Base-by-base conservation (phyloP, 177 flowering plant genomes). In the Vitis hybrid region DNA sequence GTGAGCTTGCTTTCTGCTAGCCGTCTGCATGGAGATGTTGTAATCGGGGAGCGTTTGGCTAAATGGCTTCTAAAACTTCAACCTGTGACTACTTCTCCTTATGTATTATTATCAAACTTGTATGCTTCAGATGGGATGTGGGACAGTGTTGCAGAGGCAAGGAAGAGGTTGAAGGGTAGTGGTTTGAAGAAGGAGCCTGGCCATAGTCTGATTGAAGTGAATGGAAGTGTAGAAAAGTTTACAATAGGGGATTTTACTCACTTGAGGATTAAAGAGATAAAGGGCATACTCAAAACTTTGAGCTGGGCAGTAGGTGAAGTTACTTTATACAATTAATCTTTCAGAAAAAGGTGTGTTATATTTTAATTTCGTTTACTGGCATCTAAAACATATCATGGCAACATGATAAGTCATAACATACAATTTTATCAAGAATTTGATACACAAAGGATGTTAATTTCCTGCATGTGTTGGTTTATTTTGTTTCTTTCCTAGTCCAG, bases 1-100 rank as follows among this genome's bases (percentile, higher is more conserved):
- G 93, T 92, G 60, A 84, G 92, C 76, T 75, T 92, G 76, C 88
- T 92, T 18, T 87, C 95, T 18, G 87, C 97, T 5, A 85, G 92
- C 71, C 65, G 85, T 61, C 71, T 92, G 71, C 91, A 83, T 65
- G 83, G 87, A 50, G 77, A 85, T 71, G 82, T 81, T 11, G 75
- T 49, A 6, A 76, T 77, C 59, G 95, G 93, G 24, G 81, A 88
- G 75, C 77, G 84, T 32, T 67, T 85, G 57, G 91, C 85, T 11
- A 56, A 53, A 21, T 71, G 64, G 65, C 77, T 92, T 70, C 46
- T 90, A 76, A 70, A 84, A 52, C 72, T 81, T 61, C 76, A 76
- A 15, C 90, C 87, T 2, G 66, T 57, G 54, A 78, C 85, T 8
- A 80, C 89, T 69, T 89, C 93, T 9, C 95, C 95, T 52, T 92